Percentiles rank a stretch among this genome's conserved stretches.
phyloP scores from a whole-genome alignment of 2,329 filamentous ascomycete species.

The Pseudogymnoascus sp. region DNA sequence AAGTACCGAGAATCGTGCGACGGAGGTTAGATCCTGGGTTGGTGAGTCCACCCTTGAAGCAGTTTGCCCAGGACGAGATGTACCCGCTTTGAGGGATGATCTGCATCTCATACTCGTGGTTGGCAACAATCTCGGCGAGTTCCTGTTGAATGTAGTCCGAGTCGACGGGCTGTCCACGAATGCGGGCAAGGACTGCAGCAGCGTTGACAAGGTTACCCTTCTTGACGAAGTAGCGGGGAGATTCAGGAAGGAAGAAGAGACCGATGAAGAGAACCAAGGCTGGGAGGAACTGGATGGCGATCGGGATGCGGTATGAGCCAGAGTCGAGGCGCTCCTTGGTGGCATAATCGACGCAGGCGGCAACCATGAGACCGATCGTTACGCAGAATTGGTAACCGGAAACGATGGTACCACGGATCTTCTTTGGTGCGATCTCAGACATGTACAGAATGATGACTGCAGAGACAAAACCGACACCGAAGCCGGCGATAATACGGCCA shows the following conservation, averaged over 20 bases:
- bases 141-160: conserved; percentile 73
- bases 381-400: conserved; percentile 79
- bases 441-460: conserved; percentile 81
- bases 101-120: conserved; percentile 75
- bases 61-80: conserved; percentile 43
- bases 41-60: conserved; percentile 57
- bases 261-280: conserved; percentile 67
- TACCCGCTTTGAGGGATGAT: conserved; percentile 59
- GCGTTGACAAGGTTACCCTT: conserved; percentile 63
- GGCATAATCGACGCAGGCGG: conserved; percentile 66
- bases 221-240: conserved; percentile 79
- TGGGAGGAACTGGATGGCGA: conserved; percentile 74
- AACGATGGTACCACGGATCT: conserved; percentile 73
- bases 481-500: conserved; percentile 67
- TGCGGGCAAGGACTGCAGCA: conserved; percentile 51
- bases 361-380: conserved; percentile 70
- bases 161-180: conserved; percentile 67
- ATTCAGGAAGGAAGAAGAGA: conserved; percentile 73
- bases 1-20: conserved; percentile 63
- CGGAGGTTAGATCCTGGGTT: conserved; percentile 61
- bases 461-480: conserved; percentile 75
- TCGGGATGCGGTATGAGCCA: conserved; percentile 72
- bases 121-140: conserved; percentile 79
- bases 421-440: conserved; percentile 51
- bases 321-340: conserved; percentile 56